Evolutionary conservation across 2,329 filamentous ascomycete species (phyloP).

Genomic region (Alternaria dauci): DNA sequence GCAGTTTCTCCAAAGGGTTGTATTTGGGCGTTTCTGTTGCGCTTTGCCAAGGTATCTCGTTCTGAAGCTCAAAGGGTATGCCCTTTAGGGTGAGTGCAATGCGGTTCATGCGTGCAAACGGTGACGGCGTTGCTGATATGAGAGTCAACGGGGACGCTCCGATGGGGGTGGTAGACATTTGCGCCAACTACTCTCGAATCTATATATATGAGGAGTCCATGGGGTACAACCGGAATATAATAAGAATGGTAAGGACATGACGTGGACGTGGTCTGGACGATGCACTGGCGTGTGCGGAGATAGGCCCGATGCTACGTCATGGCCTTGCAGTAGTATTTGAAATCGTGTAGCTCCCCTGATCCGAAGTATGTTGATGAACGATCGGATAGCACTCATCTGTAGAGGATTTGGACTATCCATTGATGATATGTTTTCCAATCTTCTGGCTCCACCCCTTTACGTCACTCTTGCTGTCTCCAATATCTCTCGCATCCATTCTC

Average conservation of each 20-base stretch:
- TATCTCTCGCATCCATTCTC: constrained; percentile 18
- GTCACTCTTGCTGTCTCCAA: neutral
- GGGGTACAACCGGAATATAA: neutral
- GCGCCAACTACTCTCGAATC: neutral
- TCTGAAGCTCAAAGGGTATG: constrained; percentile 53
- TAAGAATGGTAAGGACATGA: neutral
- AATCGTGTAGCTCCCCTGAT: neutral
- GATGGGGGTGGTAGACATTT: neutral
- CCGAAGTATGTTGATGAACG: neutral
- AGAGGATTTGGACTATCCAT: neutral
- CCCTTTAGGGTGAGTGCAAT: constrained; percentile 52
- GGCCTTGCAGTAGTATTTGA: neutral
- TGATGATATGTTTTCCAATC: neutral
- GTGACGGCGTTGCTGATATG: constrained; percentile 49
- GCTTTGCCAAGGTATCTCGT: constrained; percentile 55
- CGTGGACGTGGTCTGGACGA: neutral
- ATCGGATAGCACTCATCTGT: neutral
- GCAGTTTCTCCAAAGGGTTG: constrained; percentile 54
- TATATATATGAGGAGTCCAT: neutral
- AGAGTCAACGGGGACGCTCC: constrained; percentile 19
- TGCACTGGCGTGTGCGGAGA: constrained; percentile 6
- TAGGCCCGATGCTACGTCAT: constrained; percentile 8
- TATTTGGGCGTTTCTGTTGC: constrained; percentile 50
- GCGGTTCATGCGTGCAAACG: constrained; percentile 54
- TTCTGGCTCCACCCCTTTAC: neutral